Evolutionary conservation across 495 filamentous ascomycete genomes (phyloP), one percentile per base, ranked within the genome.

Genomic region (Talaromyces borbonicus): DNA sequence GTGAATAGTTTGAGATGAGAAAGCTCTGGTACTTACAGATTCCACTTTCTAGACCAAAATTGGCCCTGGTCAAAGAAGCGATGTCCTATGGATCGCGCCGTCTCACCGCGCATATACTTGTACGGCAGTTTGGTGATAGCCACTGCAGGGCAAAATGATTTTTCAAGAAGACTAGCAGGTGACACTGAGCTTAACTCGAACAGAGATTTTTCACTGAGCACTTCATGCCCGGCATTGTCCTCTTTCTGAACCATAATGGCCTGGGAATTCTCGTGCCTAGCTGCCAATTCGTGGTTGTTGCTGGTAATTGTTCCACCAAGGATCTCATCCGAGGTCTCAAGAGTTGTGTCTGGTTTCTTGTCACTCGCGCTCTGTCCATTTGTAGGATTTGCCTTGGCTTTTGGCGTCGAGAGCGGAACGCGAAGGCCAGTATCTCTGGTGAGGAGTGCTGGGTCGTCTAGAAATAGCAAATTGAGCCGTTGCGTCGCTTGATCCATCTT

Each of bases 11-110:
- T 44, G 11, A 19, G 14, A 20, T n/a, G 25, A 43, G 31, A 36
- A 20, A 36, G 46, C 25, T 20, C 18, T 37, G n/a, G 44, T 5
- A 77, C 81, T 75, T 67, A 93, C 86, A 92, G 50, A 48, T 87
- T 81, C 87, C 86, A 94, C 29, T 61, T 48, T 2, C 76, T 68
- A 2, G 72, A 52, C 51, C 79, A 78, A 50, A 84, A 71, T 23
- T 78, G 74, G 8, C 68, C 62, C 0, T 52, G 60, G 33, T 83
- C 79, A 50, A 81, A 81, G 51, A 77, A 80, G 2, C 41, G 51
- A 16, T 63, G 61, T 46, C 81, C 66, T 46, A 79, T 74, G 6
- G 52, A 52, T 54, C 73, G 56, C 8, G 61, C 56, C 36, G 73
- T 63, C 0, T 62, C 42, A 18, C 65, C 66, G 30, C 66, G 61